Conservation (phyloP, 2,329 filamentous ascomycete species). For the Ceratocystis albifundus region DNA sequence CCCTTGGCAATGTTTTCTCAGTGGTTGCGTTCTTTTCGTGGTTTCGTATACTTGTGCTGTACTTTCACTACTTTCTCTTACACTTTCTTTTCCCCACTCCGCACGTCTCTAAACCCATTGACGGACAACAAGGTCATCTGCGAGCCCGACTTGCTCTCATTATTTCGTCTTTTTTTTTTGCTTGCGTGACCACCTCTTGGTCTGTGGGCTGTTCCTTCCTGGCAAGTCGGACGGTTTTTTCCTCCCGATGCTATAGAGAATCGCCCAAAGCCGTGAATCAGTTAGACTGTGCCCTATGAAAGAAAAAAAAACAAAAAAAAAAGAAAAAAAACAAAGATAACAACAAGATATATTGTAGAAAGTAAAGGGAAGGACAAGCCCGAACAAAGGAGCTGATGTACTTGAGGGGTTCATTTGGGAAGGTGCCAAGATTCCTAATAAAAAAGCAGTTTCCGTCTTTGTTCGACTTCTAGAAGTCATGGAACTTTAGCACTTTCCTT, state of each 20-base stretch:
- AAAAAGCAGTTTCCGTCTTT: constrained; percentile 10
- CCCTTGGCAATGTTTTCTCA: background rate
- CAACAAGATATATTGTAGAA: background rate
- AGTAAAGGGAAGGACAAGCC: constrained; percentile 5
- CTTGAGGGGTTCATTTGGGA: background rate
- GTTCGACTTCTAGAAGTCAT: background rate
- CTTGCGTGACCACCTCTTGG: background rate
- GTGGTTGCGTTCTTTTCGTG: background rate
- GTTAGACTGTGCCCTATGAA: background rate
- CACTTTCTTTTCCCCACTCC: background rate
- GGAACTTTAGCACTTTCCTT: constrained; percentile 8
- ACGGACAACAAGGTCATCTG: background rate
- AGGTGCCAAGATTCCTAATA: constrained; percentile 2
- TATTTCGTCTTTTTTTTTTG: constrained; percentile 4
- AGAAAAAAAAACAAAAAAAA: background rate
- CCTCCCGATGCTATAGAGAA: constrained; percentile 3
- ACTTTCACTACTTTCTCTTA: background rate
- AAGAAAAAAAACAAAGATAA: background rate
- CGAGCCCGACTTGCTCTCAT: constrained; percentile 6
- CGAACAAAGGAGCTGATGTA: background rate
- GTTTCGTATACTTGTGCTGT: background rate
- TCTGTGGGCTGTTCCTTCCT: constrained; percentile 11
- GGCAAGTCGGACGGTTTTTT: background rate
- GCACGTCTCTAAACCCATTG: background rate
- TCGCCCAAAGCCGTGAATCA: constrained; percentile 3